Conservation (phyloP, 1,139 yeast species). For the Scheffersomyces stambukii region DNA sequence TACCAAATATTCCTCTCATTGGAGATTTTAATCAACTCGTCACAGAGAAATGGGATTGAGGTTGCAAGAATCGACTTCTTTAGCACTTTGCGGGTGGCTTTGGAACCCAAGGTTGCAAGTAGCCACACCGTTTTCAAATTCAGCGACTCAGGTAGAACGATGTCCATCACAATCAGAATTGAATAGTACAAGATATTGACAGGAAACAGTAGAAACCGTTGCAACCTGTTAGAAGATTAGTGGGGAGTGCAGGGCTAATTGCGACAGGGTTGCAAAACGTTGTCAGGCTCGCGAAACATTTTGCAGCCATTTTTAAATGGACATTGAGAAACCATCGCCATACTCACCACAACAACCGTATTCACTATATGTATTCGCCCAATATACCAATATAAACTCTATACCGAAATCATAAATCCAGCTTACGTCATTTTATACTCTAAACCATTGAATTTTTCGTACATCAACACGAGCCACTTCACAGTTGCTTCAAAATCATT, state of each 20-base stretch:
- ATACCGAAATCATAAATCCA: conserved; percentile 1
- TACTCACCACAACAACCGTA: no score
- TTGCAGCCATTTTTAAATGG: no score
- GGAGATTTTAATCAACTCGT: conserved; percentile 23
- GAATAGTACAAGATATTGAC: no score
- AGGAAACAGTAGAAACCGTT: no score
- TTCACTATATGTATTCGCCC: not conserved
- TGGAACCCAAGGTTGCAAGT: conserved; percentile 43
- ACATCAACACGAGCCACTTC: conserved; percentile 25
- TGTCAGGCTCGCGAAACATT: no score
- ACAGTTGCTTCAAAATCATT: conserved; percentile 24
- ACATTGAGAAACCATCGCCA: no score
- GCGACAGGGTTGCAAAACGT: no score
- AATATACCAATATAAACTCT: not conserved
- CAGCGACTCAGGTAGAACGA: no score
- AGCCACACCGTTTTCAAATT: conserved; percentile 22
- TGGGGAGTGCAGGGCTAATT: no score
- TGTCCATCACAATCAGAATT: no score
- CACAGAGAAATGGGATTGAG: conserved; percentile 48
- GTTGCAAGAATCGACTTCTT: conserved; percentile 34
- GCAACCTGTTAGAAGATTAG: no score
- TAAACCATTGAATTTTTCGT: conserved; percentile 20
- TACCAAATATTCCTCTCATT: conserved; percentile 31
- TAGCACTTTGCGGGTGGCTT: conserved; percentile 19
- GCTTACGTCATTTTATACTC: conserved; percentile 12